Conservation (phyloP, 2,329 filamentous ascomycete genomes). For the Gaeumannomyces tritici region DNA sequence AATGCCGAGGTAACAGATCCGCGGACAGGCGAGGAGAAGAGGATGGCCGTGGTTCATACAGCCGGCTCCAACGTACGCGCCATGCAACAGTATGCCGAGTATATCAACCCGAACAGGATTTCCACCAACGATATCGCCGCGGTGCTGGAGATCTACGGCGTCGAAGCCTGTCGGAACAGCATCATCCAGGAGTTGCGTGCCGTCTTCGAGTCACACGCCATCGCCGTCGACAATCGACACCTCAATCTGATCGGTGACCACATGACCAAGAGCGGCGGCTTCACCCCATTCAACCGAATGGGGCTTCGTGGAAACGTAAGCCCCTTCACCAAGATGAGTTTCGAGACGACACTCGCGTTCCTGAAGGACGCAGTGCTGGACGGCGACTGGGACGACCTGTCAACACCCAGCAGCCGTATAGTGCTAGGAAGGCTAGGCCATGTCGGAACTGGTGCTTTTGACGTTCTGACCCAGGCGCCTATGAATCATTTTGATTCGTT, state of each 20-base stretch:
- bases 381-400: slow-evolving; percentile 81
- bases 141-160: slow-evolving; percentile 78
- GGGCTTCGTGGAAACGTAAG: slow-evolving; percentile 77
- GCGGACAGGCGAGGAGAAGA: slow-evolving; percentile 35
- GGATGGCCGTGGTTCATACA: slow-evolving; percentile 58
- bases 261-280: slow-evolving; percentile 91
- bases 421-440: slow-evolving; percentile 76
- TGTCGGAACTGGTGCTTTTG: slow-evolving; percentile 85
- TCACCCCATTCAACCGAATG: slow-evolving; percentile 86
- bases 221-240: slow-evolving; percentile 84
- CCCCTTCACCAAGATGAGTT: slow-evolving; percentile 98
- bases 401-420: slow-evolving; percentile 76
- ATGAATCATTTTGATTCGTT: slow-evolving; percentile 34
- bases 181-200: slow-evolving; percentile 79
- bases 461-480: slow-evolving; percentile 61
- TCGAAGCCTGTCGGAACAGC: slow-evolving; percentile 80
- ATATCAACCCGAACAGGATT: slow-evolving; percentile 77
- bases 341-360: slow-evolving; percentile 93
- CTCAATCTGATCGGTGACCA: slow-evolving; percentile 92
- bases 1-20: slow-evolving; percentile 44
- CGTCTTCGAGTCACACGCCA: slow-evolving; percentile 87
- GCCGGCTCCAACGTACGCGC: slow-evolving; percentile 80
- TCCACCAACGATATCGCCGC: slow-evolving; percentile 84
- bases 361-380: slow-evolving; percentile 86
- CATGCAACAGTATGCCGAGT: slow-evolving; percentile 80